Conservation (phyloP, 208 protist genomes). For the Eutreptiella sp. region DNA sequence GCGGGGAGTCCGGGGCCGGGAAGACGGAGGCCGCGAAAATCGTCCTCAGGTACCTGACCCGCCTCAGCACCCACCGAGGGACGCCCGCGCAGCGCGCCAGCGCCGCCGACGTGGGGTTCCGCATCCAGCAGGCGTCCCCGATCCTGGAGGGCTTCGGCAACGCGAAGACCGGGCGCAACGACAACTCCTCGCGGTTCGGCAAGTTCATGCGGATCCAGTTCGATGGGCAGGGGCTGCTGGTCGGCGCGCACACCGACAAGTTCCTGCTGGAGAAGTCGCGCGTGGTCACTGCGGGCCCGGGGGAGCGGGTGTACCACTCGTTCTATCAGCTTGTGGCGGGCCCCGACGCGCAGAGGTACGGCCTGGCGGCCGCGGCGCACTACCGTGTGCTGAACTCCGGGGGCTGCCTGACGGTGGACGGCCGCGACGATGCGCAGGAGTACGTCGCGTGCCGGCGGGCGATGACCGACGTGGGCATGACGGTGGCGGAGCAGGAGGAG, state of each 20-base stretch:
- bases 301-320: constrained; percentile 75
- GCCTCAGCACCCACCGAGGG: constrained; percentile 29
- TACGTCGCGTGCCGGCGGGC: constrained; percentile 34
- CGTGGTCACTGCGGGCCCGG: constrained; percentile 47
- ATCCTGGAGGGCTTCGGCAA: constrained; percentile 83
- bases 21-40: constrained; percentile 43
- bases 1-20: constrained; percentile 47
- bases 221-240: constrained; percentile 39
- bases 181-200: constrained; percentile 77
- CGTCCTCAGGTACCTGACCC: constrained; percentile 39
- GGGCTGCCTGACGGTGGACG: constrained; percentile 26
- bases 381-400: constrained; percentile 36
- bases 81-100: constrained; percentile 21
- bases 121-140: constrained; percentile 47
- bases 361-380: constrained; percentile 14
- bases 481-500: constrained; percentile 35
- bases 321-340: constrained; percentile 64
- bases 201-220: constrained; percentile 68
- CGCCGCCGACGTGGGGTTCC: constrained; percentile 27
- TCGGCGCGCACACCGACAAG: constrained; percentile 44
- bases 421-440: constrained; percentile 34
- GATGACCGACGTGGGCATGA: constrained; percentile 50
- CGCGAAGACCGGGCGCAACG: constrained; percentile 71
- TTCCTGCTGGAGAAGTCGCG: constrained; percentile 68
- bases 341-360: constrained; percentile 11